Base-by-base conservation (phyloP, 164 flowering plant species). In the Chimonanthus praecox region DNA sequence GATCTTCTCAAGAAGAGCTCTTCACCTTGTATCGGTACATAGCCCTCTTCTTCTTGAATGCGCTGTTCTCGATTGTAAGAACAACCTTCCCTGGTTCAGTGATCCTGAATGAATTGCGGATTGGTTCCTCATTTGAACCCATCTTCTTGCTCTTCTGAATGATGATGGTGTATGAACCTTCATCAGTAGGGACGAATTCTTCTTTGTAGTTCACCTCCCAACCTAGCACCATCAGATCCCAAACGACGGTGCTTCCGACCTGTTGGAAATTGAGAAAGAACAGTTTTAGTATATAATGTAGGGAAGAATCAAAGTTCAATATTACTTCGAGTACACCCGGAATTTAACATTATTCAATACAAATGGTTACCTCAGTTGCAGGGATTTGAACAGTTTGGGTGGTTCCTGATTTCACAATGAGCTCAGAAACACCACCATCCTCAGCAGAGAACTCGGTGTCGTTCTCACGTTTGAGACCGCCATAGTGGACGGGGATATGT, bases 171-270 rank as follows among this genome's bases (percentile, higher is more conserved):
- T 91, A 91, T 8, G 88, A 84, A 0, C 88, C 88, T 48, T 89
- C 88, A 20, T n/a, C n/a, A n/a, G n/a, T 60, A 5, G 97, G 94
- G 8, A 87, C 83, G 69, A 89, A 91, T 64, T 91, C 97, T 65
- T 86, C 94, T 76, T 84, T 87, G 87, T 91, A 88, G 75, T 60
- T 87, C 86, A 91, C 91, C 49, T 89, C 96, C 96, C 93, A 87
- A 0, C 97, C 97, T 78, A 87, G 4, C 6, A 91, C 94, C 47
- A 76, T 80, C 58, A 88, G n/a, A 71, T 88, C 97, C 97, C 97
- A 91, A 2, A 84, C 49, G 47, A 83, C 43, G 61, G 82, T 82
- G 3, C 50, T 73, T 74, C 85, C 88, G 50, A 50, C 78, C 92
- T 85, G 82, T 62, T 51, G 60, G 16, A 20, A n/a, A 4, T 18